Evolutionary conservation across 345 rosid genomes (phyloP).

Genomic region (Kernera saxatilis): DNA sequence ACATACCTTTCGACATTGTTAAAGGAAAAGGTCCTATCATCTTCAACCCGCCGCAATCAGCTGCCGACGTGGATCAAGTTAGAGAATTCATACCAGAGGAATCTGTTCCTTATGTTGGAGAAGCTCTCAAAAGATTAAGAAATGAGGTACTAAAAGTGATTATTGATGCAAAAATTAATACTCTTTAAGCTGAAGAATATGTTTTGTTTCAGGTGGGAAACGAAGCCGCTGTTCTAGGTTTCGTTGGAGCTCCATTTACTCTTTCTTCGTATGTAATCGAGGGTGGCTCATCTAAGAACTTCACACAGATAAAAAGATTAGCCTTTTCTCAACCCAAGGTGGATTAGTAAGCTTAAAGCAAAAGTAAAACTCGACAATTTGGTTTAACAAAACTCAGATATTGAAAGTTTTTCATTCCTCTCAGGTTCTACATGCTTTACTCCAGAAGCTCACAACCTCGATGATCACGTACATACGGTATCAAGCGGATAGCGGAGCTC

Average conservation of each 20-base stretch:
- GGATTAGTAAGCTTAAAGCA: not conserved
- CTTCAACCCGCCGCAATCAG: conserved; percentile 64
- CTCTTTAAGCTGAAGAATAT: conserved; percentile 1
- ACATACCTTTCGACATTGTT: conserved; percentile 94
- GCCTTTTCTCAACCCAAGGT: conserved; percentile 96
- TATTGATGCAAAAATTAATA: not conserved
- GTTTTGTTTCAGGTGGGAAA: conserved; percentile 56
- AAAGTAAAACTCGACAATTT: not conserved
- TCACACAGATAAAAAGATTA: conserved; percentile 68
- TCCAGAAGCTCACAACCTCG: conserved; percentile 74
- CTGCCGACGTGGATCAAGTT: conserved; percentile 72
- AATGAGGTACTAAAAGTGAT: conserved; percentile 58
- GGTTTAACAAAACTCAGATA: not conserved
- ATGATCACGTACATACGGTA: conserved; percentile 82
- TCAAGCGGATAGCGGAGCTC: conserved; percentile 88
- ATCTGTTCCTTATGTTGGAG: conserved; percentile 92
- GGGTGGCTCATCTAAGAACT: conserved; percentile 97
- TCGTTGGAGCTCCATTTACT: conserved; percentile 99
- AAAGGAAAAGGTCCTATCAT: conserved; percentile 96
- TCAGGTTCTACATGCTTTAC: conserved; percentile 85
- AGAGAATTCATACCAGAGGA: conserved; percentile 78
- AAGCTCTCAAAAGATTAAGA: conserved; percentile 77
- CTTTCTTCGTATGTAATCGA: conserved; percentile 90
- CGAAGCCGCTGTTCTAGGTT: conserved; percentile 84
- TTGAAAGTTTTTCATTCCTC: not conserved